Evolutionary conservation across 2,329 filamentous ascomycete species (phyloP), one percentile per base, ranked within the genome.

Genomic region (Helminthosporium solani): DNA sequence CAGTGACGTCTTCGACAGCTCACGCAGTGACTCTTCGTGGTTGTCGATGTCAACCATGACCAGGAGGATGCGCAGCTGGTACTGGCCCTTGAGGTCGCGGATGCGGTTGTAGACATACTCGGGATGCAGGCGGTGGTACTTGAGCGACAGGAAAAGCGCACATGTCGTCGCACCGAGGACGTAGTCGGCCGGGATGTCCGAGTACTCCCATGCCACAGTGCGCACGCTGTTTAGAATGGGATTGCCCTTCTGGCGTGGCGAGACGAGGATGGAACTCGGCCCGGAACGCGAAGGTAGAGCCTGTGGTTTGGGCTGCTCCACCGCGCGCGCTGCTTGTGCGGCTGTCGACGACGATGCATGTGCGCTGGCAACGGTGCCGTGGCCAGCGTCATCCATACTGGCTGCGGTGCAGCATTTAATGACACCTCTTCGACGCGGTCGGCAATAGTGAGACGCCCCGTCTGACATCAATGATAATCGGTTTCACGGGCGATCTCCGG

Each of bases 61-160:
- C 39, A 99, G 79, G 21, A 99, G 74, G 42, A 99, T 79, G 38
- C 94, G 88, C 16, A 99, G 79, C 56, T 85, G 86, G 74, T 95
- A 97, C 72, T 88, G 89, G 40, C 88, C 88, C 41, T 88, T 88
- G 3, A 99, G 77, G 39, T 85, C 83, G 42, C 87, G 86, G 57
- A 99, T 95, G 46, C 94, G 87, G 19, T 87, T 90, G 75, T 97
- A 97, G 61, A 99, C 90, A 75, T 99, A 99, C 72, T 99, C 94
- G 1, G 94, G 94, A 66, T 99, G 94, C 42, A 99, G 79, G 21
- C 92, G 89, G 71, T 99, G 94, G 71, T 99, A 99, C 71, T 97
- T 99, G 44, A 99, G 80, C 38, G 89, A 95, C 33, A 99, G 76
- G 66, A 97, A 99, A 4, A 99, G 78, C 0, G 89, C 91, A 63